Base-by-base conservation (phyloP, 768 basidiomycete species). In the Boletus subcaerulescens region DNA sequence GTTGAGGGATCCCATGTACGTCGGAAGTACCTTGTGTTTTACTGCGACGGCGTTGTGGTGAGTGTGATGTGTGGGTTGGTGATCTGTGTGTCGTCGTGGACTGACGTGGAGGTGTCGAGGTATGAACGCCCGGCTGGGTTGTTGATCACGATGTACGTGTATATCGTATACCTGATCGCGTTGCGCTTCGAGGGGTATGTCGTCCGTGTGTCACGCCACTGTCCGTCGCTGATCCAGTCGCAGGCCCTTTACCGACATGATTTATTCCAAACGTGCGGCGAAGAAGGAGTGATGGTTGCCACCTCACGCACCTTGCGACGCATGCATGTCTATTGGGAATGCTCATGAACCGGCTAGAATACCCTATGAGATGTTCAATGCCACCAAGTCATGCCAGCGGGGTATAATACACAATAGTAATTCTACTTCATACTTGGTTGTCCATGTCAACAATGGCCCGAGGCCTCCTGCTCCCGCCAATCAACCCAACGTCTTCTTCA, bases 1-100 rank as follows among this genome's bases (percentile, higher is more conserved):
- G 45, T 78, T 95, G 40, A 78, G 83, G 18, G 88, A 97, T 70
- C 96, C 96, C 0, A 99, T 99, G 96, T 98, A 99, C 67, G 89
- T 93, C 44, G 96, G 96, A 9, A 93, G 89, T 65, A 94, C 93
- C 6, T 74, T 99, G 76, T 91, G 86, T 68, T 98, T 98, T 74
- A 73, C 83, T 36, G 95, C 86, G 20, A 85, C 83, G 1, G 89
- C 96, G 0, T 77, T 99, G 33, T 96, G 93, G 93, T 93, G 55
- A 63, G 86, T 69, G 8, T n/a, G n/a, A n/a, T n/a, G 0, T 7
- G 14, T 8, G 17, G 11, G 35, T 22, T 22, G 22, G 4, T 36
- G 0, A 15, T 17, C 2, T 3, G 13, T 9, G 0, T 14, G 15
- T 8, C 38, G n/a, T 40, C 15, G n/a, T 9, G 17, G n/a, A 17